Conservation (phyloP, 257 asterid species). For the Apocynum venetum region DNA sequence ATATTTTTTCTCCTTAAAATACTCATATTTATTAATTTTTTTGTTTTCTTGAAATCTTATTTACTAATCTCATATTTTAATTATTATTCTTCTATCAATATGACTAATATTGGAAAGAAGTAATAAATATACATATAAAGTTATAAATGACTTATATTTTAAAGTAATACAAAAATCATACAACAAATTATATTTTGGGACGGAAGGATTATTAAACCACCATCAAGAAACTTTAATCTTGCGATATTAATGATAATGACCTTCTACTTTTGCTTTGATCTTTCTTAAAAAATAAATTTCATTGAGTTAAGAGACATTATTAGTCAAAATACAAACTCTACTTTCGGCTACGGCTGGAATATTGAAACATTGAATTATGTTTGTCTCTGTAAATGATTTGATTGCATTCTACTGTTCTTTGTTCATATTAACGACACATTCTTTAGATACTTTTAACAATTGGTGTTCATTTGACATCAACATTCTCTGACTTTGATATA, state of each 20-base stretch:
- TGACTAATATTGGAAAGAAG: too few relatives aligned
- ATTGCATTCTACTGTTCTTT: neutral
- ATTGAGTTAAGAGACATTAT: neutral
- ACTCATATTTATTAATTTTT: too few relatives aligned
- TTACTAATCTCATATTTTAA: too few relatives aligned
- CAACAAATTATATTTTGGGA: too few relatives aligned
- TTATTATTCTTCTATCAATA: too few relatives aligned
- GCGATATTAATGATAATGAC: neutral
- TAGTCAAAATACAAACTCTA: neutral
- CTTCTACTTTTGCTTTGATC: neutral
- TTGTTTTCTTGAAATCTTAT: too few relatives aligned
- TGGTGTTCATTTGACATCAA: constrained; percentile 17
- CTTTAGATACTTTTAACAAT: neutral
- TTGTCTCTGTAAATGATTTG: constrained; percentile 6
- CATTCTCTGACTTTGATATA: constrained; percentile 20
- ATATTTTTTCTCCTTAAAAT: too few relatives aligned
- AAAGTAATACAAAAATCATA: too few relatives aligned
- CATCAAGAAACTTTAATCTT: constrained; percentile 2
- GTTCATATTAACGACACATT: neutral
- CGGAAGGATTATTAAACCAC: neutral
- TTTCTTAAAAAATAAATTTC: neutral
- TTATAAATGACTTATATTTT: too few relatives aligned
- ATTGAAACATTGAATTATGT: neutral
- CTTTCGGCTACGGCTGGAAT: constrained; percentile 6
- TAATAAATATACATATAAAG: too few relatives aligned